Conservation (phyloP, 2,329 filamentous ascomycete species). For the Diaporthe aspalathi region DNA sequence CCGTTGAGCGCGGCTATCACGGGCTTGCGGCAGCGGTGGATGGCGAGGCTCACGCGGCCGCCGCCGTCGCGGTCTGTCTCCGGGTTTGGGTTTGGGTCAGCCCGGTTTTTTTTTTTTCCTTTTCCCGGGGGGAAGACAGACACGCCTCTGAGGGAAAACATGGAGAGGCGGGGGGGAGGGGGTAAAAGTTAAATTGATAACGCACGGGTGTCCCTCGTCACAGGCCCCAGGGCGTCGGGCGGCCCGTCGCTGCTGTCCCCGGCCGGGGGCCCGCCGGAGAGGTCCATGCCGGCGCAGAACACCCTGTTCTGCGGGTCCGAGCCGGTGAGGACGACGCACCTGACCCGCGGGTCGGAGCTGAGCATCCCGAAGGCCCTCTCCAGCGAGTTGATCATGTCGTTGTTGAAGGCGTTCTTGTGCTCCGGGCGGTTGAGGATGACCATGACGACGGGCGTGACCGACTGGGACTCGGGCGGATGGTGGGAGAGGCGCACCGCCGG, state of each 20-base stretch:
- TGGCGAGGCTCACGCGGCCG: conserved; percentile 65
- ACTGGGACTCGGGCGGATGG: conserved; percentile 60
- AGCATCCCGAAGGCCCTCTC: conserved; percentile 63
- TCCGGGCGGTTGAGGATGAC: conserved; percentile 71
- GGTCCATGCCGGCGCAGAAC: conserved; percentile 71
- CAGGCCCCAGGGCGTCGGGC: conserved; percentile 42
- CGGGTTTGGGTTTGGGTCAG: neutral
- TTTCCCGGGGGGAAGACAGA: no score
- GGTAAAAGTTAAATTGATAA: neutral
- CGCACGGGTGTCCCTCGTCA: conserved; percentile 44
- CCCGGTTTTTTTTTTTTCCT: no score
- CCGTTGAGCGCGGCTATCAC: conserved; percentile 70
- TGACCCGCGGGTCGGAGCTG: conserved; percentile 65
- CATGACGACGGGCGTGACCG: conserved; percentile 71
- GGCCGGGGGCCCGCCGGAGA: conserved; percentile 50
- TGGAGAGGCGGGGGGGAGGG: neutral
- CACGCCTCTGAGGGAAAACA: no score
- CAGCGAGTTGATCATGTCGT: conserved; percentile 71
- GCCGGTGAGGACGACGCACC: conserved; percentile 65
- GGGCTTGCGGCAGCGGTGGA: conserved; percentile 68
- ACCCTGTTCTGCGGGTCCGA: conserved; percentile 59
- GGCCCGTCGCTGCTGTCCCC: conserved; percentile 42
- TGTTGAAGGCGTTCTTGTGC: conserved; percentile 77
- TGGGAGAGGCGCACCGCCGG: conserved; percentile 61
- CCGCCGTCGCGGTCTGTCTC: conserved; percentile 59